Evolutionary conservation across 352 stramenopile species (phyloP), one percentile per base, ranked within the genome.

Genomic region (Pythium dissotocum): DNA sequence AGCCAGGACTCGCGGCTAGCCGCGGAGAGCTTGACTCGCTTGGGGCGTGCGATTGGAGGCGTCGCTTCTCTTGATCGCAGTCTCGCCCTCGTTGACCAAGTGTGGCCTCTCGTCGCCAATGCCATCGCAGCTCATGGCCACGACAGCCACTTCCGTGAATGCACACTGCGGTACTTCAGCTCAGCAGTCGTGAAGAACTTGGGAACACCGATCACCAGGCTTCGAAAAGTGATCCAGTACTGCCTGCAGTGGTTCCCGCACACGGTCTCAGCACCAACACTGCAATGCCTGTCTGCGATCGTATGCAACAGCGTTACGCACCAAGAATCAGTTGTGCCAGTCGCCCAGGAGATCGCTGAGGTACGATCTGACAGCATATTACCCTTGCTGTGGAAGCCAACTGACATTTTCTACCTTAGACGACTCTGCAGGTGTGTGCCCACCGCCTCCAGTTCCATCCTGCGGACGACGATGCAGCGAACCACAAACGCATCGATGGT

Each of bases 11-110:
- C 32, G 5, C 33, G 24, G 6, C 32, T 55, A 4, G 73, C 65
- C 32, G 73, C 70, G 4, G 67, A 49, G 36, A 75, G 68, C 8
- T 63, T 89, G 1, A 76, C 77, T 36, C 63, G 90, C 21, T 68
- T 90, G n/a, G 76, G 82, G 18, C 77, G 84, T 40, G 82, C 82
- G n/a, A 76, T 90, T 54, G 67, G 68, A 48, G 83, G 83, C 30
- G 67, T 88, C 12, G 68, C 82, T 52, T 70, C 76, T 21, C 35
- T 64, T 14, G 35, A 40, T 1, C 73, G 85, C n/a, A 70, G 76
- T 4, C 49, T 67, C 10, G 58, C 60, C 0, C 55, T 90, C 40
- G 54, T 80, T 5, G 71, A 78, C 13, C 80, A 89, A 61, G 49
- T 92, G 4, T 92, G 84, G 84, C 30, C 76, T 28, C 62, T 87